These are phyloP conservation scores for Erigeron philadelphicus DNA, from an alignment of 140 eudicot species.

Conservation along the genomic window DNA sequence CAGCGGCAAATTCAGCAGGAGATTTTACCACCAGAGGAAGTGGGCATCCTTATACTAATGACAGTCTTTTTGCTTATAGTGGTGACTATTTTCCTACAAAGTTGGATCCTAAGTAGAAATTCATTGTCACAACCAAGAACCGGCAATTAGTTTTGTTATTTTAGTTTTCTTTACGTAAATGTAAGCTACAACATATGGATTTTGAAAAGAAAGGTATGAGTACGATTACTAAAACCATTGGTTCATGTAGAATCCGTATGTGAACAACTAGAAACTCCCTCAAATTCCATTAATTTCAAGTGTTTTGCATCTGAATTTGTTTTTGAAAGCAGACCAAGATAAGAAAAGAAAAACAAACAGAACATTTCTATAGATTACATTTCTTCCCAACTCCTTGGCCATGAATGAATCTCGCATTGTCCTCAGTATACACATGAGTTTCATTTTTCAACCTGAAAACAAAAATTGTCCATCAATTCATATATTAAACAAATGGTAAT, in stretches of 20 bases:
- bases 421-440: slow-evolving; percentile 82
- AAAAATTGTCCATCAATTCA: background rate
- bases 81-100: slow-evolving; percentile 30
- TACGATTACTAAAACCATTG: background rate
- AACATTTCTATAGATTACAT: slow-evolving; percentile 8
- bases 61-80: slow-evolving; percentile 36
- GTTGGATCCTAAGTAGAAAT: slow-evolving; percentile 33
- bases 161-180: slow-evolving; percentile 12
- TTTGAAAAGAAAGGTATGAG: background rate
- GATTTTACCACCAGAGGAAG: slow-evolving; percentile 24
- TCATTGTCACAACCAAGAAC: background rate
- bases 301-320: slow-evolving; percentile 2
- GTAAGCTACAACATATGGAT: background rate
- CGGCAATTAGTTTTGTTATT: background rate
- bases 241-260: background rate
- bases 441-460: slow-evolving; percentile 57
- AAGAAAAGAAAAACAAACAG: background rate
- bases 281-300: background rate
- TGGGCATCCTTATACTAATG: slow-evolving; percentile 38
- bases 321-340: background rate
- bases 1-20: slow-evolving; percentile 32
- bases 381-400: slow-evolving; percentile 63
- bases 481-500: background rate
- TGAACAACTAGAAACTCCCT: slow-evolving; percentile 1
- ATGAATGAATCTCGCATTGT: slow-evolving; percentile 64